These are phyloP conservation scores for Zoysia matrella DNA, from an alignment of 202 grass and related monocot genomes.

Conservation along the genomic window DNA sequence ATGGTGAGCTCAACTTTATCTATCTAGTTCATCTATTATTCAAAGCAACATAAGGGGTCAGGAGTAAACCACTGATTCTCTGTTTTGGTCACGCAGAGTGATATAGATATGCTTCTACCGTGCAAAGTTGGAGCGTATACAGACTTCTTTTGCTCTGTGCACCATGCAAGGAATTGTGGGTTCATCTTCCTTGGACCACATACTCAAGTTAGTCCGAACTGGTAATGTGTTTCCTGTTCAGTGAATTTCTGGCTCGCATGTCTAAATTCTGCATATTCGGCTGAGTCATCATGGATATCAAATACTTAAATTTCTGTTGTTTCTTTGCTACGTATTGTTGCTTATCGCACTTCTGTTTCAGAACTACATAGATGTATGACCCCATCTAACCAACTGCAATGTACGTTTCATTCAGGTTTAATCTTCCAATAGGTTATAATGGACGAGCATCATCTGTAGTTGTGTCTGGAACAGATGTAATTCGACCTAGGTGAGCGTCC, in stretches of 20 bases:
- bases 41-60: neutral
- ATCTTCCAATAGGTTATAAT: slow-evolving; percentile 91
- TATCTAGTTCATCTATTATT: neutral
- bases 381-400: slow-evolving; percentile 23
- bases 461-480: slow-evolving; percentile 85
- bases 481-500: slow-evolving; percentile 77
- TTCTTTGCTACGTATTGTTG: slow-evolving; percentile 30
- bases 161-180: slow-evolving; percentile 96
- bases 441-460: slow-evolving; percentile 91
- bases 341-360: slow-evolving; percentile 16
- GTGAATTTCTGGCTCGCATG: neutral
- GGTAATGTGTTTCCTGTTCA: slow-evolving; percentile 49
- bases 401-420: slow-evolving; percentile 67
- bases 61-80: neutral
- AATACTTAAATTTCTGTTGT: neutral
- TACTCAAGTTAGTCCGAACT: slow-evolving; percentile 82
- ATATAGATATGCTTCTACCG: slow-evolving; percentile 85
- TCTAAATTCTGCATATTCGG: neutral
- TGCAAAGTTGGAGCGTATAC: slow-evolving; percentile 86
- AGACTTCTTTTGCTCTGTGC: slow-evolving; percentile 90
- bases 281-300: neutral
- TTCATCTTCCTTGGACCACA: slow-evolving; percentile 87
- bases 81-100: slow-evolving; percentile 60
- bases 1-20: slow-evolving; percentile 51
- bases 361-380: neutral